Evolutionary conservation across 1,284 basidiomycete species (phyloP).

Genomic region (Amylostereum chailletii): DNA sequence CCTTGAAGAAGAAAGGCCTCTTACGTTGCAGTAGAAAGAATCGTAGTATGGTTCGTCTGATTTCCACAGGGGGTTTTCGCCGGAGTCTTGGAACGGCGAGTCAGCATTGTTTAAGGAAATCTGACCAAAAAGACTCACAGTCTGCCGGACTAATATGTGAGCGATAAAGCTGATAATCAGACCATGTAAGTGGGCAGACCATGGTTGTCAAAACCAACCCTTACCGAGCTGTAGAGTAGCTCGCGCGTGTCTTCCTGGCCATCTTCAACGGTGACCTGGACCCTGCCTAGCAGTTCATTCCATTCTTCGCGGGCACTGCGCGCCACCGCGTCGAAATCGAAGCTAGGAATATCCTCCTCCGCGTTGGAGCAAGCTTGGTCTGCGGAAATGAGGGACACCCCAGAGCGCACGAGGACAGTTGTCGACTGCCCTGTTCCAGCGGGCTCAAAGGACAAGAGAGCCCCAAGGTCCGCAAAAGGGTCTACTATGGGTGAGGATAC

Average conservation of each 20-base stretch:
- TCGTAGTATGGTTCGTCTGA: conserved; percentile 61
- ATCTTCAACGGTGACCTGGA: conserved; percentile 44
- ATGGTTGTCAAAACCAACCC: conserved; percentile 7
- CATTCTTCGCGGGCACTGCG: conserved; percentile 36
- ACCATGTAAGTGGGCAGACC: too few species aligned
- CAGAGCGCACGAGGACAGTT: conserved; percentile 41
- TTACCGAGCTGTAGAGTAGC: conserved; percentile 52
- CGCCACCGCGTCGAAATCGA: conserved; percentile 41
- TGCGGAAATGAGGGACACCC: conserved; percentile 52
- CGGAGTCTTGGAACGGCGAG: conserved; percentile 40
- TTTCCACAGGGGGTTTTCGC: conserved; percentile 62
- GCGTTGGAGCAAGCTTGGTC: conserved; percentile 54
- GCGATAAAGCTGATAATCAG: conserved; percentile 39
- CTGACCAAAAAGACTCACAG: conserved; percentile 26
- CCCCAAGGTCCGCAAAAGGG: conserved; percentile 35
- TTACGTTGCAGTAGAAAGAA: conserved; percentile 60
- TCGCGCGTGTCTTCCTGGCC: conserved; percentile 34
- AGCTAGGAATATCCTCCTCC: conserved; percentile 25
- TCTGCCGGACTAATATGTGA: conserved; percentile 63
- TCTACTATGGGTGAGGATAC: conserved; percentile 13
- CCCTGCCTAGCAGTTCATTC: conserved; percentile 46
- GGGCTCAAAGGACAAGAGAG: conserved; percentile 40
- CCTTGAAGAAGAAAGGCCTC: conserved; percentile 11
- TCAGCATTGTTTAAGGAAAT: neutral
- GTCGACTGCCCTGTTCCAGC: conserved; percentile 25